These are phyloP conservation scores for Solanum pennellii DNA, from an alignment of 257 asterid species.

Conservation along the genomic window DNA sequence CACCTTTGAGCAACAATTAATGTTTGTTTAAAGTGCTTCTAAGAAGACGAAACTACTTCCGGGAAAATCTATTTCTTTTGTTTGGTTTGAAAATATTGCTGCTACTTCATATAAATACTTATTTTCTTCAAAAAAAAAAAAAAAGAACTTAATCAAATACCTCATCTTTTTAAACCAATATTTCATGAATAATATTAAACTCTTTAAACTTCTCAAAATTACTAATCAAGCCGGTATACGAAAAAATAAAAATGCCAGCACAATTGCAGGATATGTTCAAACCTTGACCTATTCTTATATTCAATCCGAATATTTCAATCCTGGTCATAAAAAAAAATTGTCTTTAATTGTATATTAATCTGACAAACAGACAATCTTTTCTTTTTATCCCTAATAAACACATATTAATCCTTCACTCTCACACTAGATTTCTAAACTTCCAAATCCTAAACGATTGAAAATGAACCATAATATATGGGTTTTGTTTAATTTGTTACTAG, in stretches of 20 bases:
- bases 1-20: neutral
- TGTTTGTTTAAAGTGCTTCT: no score
- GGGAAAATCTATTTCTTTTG: no score
- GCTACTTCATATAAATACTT: neutral
- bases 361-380: neutral
- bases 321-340: accelerated
- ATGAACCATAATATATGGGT: neutral
- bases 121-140: no score
- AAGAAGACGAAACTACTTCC: no score
- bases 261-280: no score
- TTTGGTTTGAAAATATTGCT: no score
- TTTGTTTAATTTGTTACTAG: neutral
- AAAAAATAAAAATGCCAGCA: neutral
- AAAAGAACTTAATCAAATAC: neutral
- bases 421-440: neutral
- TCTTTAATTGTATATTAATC: neutral
- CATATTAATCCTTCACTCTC: neutral
- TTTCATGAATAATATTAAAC: no score
- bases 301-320: neutral
- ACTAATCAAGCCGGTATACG: accelerated
- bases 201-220: neutral
- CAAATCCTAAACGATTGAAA: neutral
- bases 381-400: neutral
- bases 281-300: neutral
- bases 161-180: neutral